Percentiles rank a stretch among this genome's conserved stretches.
These are phyloP conservation scores for Diplogelasinospora grovesii DNA, from an alignment of 495 filamentous ascomycete genomes.

Conservation along the genomic window DNA sequence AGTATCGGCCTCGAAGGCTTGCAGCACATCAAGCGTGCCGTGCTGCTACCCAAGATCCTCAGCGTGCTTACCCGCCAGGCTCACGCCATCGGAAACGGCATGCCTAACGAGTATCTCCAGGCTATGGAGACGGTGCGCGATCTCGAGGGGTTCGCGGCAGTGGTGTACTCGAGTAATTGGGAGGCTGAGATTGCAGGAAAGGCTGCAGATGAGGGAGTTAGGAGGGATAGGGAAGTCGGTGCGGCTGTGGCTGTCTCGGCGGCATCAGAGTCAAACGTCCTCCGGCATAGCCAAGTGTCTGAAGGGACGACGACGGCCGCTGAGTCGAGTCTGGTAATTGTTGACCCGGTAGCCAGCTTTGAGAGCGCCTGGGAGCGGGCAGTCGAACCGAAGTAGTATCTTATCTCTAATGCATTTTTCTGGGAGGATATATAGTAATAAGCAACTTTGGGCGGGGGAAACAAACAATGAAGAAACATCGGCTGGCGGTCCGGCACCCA, in stretches of 20 bases:
- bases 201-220: conserved; percentile 16
- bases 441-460: too few relatives aligned
- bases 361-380: conserved; percentile 64
- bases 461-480: too few relatives aligned
- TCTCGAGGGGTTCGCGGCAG: conserved; percentile 88
- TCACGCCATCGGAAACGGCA: conserved; percentile 78
- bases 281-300: conserved; percentile 5
- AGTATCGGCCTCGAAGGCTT: conserved; percentile 36
- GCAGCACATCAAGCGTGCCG: conserved; percentile 41
- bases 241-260: background rate
- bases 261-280: conserved; percentile 4
- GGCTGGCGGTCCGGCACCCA: too few relatives aligned
- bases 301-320: conserved; percentile 7
- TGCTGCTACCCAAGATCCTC: conserved; percentile 83
- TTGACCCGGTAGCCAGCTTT: conserved; percentile 42
- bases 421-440: too few relatives aligned
- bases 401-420: too few relatives aligned
- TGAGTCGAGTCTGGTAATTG: conserved; percentile 40
- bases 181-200: conserved; percentile 58
- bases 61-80: conserved; percentile 83
- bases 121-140: conserved; percentile 78
- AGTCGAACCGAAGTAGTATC: conserved; percentile 13
- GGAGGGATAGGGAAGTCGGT: background rate
- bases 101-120: conserved; percentile 80
- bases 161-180: conserved; percentile 90